Evolutionary conservation across 2,329 filamentous ascomycete species (phyloP).

Genomic region (Colletotrichum australisinense): DNA sequence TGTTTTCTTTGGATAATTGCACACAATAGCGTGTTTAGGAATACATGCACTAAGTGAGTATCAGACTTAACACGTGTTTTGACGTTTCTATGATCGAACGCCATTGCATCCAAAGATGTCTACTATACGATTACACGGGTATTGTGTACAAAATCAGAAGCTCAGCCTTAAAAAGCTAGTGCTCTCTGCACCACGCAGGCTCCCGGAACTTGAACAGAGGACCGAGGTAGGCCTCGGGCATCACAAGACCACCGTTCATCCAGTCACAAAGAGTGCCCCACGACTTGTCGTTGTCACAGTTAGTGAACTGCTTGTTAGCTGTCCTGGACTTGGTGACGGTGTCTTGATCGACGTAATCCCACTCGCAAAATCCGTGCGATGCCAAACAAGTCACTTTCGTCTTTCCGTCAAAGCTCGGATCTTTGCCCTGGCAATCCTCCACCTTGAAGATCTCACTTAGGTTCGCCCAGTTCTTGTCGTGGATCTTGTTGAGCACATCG

Average conservation of each 20-base stretch:
- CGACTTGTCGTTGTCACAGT: slow-evolving; percentile 38
- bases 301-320: slow-evolving; percentile 37
- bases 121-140: not conserved
- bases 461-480: slow-evolving; percentile 40
- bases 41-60: no score
- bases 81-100: no score
- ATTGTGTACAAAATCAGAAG: not conserved
- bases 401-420: slow-evolving; percentile 37
- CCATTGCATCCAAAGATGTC: no score
- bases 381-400: slow-evolving; percentile 39
- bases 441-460: slow-evolving; percentile 40
- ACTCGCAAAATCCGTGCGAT: slow-evolving; percentile 41
- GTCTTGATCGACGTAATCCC: slow-evolving; percentile 32
- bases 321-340: slow-evolving; percentile 5
- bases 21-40: no score
- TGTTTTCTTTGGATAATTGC: no score
- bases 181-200: slow-evolving; percentile 10
- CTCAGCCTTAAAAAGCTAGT: not conserved
- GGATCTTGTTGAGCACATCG: slow-evolving; percentile 37
- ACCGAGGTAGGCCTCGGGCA: slow-evolving; percentile 41
- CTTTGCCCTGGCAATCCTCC: slow-evolving; percentile 39
- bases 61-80: no score
- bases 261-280: slow-evolving; percentile 39
- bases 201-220: slow-evolving; percentile 32
- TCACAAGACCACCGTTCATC: slow-evolving; percentile 34